Conservation (phyloP, 768 basidiomycete genomes). For the Psilocybe tampanensis region DNA sequence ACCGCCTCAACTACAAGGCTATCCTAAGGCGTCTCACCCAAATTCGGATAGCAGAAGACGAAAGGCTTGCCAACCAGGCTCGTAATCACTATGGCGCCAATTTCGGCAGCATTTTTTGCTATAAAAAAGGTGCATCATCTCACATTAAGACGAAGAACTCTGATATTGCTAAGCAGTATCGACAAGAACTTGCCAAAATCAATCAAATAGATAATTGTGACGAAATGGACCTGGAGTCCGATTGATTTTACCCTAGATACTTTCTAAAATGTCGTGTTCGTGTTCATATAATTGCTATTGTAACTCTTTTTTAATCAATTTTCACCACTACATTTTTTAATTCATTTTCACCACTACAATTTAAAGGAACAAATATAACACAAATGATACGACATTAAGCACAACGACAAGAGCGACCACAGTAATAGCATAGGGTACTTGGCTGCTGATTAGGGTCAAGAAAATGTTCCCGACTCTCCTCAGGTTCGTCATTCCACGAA, state of each 20-base stretch:
- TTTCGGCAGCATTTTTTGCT: too few relatives aligned
- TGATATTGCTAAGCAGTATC: too few relatives aligned
- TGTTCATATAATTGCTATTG: neutral
- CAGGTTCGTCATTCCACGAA: constrained; percentile 41
- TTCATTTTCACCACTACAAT: too few relatives aligned
- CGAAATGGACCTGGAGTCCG: neutral
- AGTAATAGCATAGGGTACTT: constrained; percentile 14
- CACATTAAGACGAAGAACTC: too few relatives aligned
- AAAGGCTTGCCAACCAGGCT: neutral
- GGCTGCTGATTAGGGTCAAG: constrained; percentile 32
- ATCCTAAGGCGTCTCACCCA: neutral
- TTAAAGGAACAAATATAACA: too few relatives aligned
- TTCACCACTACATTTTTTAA: too few relatives aligned
- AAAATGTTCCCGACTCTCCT: constrained; percentile 33
- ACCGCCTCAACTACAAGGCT: neutral
- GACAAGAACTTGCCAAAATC: too few relatives aligned
- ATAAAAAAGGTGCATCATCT: too few relatives aligned
- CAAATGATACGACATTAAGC: neutral
- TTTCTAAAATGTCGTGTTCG: too few relatives aligned
- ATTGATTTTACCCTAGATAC: neutral
- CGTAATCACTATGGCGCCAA: constrained; percentile 2
- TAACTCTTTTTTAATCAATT: neutral
- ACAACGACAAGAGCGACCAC: constrained; percentile 17
- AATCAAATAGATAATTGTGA: too few relatives aligned
- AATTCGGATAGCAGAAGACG: neutral